A percentile compares a stretch with the other conserved stretches of the same genome.
Conservation (phyloP, 805 yeast species). For the Candida takata region DNA sequence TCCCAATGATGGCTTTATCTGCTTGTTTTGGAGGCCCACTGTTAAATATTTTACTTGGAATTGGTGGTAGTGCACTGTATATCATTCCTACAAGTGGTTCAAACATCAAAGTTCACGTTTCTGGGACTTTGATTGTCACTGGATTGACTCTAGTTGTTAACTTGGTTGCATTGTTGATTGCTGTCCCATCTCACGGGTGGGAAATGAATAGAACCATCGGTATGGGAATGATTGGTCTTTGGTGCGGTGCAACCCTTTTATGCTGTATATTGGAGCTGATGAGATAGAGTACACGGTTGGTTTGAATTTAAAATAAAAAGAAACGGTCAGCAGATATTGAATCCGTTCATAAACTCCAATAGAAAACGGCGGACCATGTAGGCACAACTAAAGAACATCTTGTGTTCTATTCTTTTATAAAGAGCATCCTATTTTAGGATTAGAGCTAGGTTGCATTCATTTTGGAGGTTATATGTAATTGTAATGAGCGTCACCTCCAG, state of each 20-base stretch:
- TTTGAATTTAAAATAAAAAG: no score
- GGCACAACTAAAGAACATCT: no score
- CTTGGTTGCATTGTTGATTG: conserved; percentile 30
- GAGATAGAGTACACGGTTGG: background rate
- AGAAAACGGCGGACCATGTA: no score
- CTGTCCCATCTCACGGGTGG: conserved; percentile 43
- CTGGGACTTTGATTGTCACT: conserved; percentile 31
- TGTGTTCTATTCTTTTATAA: no score
- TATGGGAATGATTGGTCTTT: conserved; percentile 19
- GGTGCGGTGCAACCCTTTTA: conserved; percentile 19
- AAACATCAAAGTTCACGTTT: conserved; percentile 31
- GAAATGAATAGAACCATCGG: conserved; percentile 37
- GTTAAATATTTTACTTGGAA: conserved; percentile 66
- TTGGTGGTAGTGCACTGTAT: conserved; percentile 66
- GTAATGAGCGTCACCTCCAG: no score
- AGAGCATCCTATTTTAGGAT: no score
- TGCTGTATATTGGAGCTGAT: conserved; percentile 19
- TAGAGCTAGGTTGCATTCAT: no score
- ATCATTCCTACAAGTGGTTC: conserved; percentile 24
- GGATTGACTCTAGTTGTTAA: conserved; percentile 34
- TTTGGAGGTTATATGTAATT: no score
- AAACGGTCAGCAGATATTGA: no score
- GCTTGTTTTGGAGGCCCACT: conserved; percentile 96
- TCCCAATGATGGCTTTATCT: conserved; percentile 85
- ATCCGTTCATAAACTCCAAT: no score